Base-by-base conservation (phyloP, 805 yeast genomes). In the Cyberlindnera euphorbiiphila region DNA sequence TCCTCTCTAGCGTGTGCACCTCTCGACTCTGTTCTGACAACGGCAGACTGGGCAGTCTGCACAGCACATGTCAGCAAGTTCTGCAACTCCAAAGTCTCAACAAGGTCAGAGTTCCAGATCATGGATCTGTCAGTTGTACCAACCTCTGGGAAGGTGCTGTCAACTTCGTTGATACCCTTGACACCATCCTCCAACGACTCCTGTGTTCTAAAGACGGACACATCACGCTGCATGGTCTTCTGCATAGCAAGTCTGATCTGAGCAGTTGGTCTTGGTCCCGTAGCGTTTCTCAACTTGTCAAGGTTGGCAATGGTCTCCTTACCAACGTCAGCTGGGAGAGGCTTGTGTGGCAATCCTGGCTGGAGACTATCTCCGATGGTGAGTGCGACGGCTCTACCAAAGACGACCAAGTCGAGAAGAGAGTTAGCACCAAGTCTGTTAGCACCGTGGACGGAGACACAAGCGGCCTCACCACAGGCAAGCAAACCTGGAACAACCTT, bases 1-100 rank as follows among this genome's bases (percentile, higher is more conserved):
- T 91, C 98, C 68, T 91, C 98, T 74, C 98, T 84, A 42, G 98
- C 97, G 61, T 91, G 98, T 34, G 98, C 98, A 71, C 98, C 98
- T 74, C 98, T 86, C 25, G 97, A 88, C 71, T 91, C 98, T 59
- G 74, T 81, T 75, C 98, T 86, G 40, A 87, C 94, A 46, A 93
- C 88, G 36, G 98, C 98, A 46, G 95, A 77, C 50, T 69, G 71
- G 23, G 98, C 98, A 36, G 97, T 89, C 74, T 93, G 98, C 48
- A 82, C 79, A 45, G 98, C 98, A 74, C 97, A 87, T 35, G 98
- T 89, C 64, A 91, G 75, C 74, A 91, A 76, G 81, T 91, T 91
- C 68, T 89, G 96, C 62, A 91, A 74, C 68, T 91, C 98, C 55
- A 93, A 73, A 39, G 98, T 85, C 72, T 91, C 98, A 36, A 89